Evolutionary conservation across 1,284 basidiomycete genomes (phyloP), one percentile per base, ranked within the genome.

Genomic region (Vanrija sp.): DNA sequence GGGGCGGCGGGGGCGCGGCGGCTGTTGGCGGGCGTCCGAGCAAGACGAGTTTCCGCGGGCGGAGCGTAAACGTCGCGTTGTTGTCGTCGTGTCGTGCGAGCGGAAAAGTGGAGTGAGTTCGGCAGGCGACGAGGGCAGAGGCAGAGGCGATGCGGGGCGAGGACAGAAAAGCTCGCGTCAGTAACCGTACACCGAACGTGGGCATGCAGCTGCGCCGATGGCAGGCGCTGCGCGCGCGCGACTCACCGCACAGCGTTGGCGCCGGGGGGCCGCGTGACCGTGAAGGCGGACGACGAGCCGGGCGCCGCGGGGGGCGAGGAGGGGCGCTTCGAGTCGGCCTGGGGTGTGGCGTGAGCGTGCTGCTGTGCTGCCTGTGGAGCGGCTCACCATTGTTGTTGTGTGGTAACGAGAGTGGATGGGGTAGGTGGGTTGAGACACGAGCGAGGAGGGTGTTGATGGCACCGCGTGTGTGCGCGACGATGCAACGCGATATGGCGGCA

Each of bases 1-100:
- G 86, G 80, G 16, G 81, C 86, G 43, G 84, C 79, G 49, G 86
- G 81, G 58, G 90, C 89, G 72, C 93, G 84, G 77, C 93, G 87
- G 69, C 91, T 93, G 64, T 23, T 47, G n/a, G 34, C 14, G 18
- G 38, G 16, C 29, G 44, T 38, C 23, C 18, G n/a, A 29, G 26
- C 5, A 1, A 8, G 23, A n/a, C 2, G 46, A 15, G 18, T 28
- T 23, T 23, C 3, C 21, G 38, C 6, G 3, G 15, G 18, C 23
- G 28, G 21, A 16, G 19, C 26, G 25, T 42, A 19, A 19, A 12
- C n/a, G 46, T 3, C 42, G 47, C 8, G 48, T 15, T 25, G 21
- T 25, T 21, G 42, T 43, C 12, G 43, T 28, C 8, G 44, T 16
- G 43, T 28, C 8, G 44, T 3, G 28, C 18, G 18, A 12, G 46